Evolutionary conservation across 1,284 basidiomycete species (phyloP).

Genomic region (Gymnopus androsaceus): DNA sequence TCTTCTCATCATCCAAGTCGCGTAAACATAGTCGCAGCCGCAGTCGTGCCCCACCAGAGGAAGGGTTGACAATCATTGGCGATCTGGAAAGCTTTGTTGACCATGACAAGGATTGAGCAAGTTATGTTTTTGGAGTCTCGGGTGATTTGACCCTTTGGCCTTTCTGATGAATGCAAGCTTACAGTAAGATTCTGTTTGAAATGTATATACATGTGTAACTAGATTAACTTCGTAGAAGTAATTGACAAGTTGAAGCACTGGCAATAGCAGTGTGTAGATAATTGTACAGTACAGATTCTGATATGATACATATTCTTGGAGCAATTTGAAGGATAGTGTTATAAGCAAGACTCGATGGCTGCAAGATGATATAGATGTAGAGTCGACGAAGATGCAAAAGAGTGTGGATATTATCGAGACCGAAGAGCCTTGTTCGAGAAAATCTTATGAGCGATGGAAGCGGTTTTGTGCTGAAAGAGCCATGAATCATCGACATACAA

Average conservation of each 20-base stretch:
- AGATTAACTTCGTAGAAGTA: no score
- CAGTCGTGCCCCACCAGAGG: constrained; percentile 8
- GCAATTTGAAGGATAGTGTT: neutral
- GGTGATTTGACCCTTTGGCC: no score
- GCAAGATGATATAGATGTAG: neutral
- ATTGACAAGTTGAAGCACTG: no score
- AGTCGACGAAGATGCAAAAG: neutral
- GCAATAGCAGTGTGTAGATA: no score
- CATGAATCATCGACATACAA: neutral
- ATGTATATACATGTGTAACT: no score
- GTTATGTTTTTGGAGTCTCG: neutral
- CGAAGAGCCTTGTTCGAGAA: neutral
- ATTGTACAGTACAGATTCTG: no score
- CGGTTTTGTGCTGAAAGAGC: neutral
- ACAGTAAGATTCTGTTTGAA: no score
- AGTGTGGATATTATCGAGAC: neutral
- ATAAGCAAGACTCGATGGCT: neutral
- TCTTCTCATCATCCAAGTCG: neutral
- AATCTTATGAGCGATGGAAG: neutral
- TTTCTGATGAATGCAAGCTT: no score
- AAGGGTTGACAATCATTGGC: constrained; percentile 15
- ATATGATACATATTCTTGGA: no score
- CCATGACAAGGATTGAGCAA: neutral
- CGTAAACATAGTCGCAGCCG: constrained; percentile 16
- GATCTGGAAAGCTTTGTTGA: constrained; percentile 16